Percentiles rank a stretch among this genome's conserved stretches.
Conservation (phyloP, 1,139 yeast species). For the Candida mesenterica region DNA sequence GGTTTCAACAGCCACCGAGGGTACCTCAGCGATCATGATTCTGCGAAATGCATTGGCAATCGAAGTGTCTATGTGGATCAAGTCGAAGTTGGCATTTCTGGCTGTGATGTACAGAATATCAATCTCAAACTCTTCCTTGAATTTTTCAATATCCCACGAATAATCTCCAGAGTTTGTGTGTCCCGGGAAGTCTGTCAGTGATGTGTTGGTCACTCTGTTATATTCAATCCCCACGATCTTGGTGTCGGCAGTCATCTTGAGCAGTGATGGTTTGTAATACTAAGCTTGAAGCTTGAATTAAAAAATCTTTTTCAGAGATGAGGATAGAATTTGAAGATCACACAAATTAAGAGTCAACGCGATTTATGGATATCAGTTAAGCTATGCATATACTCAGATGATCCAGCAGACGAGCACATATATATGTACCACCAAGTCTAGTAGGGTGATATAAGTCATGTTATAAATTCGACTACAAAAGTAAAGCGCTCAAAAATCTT, state of each 20-base stretch:
- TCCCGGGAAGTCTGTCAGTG: constrained; percentile 90
- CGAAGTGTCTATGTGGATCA: constrained; percentile 84
- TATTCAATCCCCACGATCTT: constrained; percentile 86
- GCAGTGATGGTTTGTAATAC: neutral
- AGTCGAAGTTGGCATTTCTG: constrained; percentile 80
- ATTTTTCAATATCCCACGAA: constrained; percentile 83
- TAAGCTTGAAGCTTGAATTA: too few species aligned
- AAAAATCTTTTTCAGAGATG: constrained; percentile 4
- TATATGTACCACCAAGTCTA: too few species aligned
- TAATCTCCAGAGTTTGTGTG: constrained; percentile 60
- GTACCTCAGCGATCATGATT: constrained; percentile 95
- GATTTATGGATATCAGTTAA: too few species aligned
- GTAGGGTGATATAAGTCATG: too few species aligned
- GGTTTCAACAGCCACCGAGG: constrained; percentile 91
- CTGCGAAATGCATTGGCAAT: constrained; percentile 96
- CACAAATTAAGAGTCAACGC: neutral
- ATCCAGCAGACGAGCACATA: too few species aligned
- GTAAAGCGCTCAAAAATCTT: too few species aligned
- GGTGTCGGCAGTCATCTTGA: constrained; percentile 27
- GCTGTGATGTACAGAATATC: constrained; percentile 64
- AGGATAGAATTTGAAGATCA: too few species aligned
- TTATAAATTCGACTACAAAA: too few species aligned
- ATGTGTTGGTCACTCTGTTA: constrained; percentile 85
- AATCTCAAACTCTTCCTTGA: constrained; percentile 69
- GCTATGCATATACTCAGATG: too few species aligned